phyloP scores from a whole-genome alignment of 768 basidiomycete species.

The Terana coerulea region DNA sequence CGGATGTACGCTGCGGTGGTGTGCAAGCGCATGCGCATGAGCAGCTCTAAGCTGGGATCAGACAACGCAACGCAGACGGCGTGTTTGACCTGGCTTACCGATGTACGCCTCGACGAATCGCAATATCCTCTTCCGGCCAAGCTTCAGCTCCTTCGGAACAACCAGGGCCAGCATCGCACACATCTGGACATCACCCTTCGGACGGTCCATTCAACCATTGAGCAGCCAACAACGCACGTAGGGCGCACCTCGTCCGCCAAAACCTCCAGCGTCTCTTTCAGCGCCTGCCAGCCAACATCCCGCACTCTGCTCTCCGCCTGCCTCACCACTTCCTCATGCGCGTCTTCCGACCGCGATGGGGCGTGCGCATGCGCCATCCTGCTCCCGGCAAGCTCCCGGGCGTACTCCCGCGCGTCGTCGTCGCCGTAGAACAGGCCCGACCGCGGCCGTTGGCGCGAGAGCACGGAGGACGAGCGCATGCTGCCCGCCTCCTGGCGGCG shows the following conservation, averaged over 20 bases:
- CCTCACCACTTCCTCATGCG: constrained; percentile 25
- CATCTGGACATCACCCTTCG: constrained; percentile 76
- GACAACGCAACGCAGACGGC: background rate
- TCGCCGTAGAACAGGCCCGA: constrained; percentile 21
- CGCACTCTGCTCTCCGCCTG: constrained; percentile 49
- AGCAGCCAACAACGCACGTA: background rate
- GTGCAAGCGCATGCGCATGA: constrained; percentile 59
- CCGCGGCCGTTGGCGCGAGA: constrained; percentile 3
- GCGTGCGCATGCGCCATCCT: background rate
- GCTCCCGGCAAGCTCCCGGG: background rate
- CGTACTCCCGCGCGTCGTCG: constrained; percentile 15
- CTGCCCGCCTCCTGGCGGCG: constrained; percentile 1
- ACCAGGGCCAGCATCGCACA: constrained; percentile 69
- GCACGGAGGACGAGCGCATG: background rate
- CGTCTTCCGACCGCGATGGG: background rate
- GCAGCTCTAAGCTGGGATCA: constrained; percentile 44
- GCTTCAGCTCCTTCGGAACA: constrained; percentile 51
- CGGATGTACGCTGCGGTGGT: constrained; percentile 72
- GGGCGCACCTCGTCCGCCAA: constrained; percentile 55
- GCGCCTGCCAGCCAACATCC: constrained; percentile 52
- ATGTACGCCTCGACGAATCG: constrained; percentile 71
- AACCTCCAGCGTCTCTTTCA: constrained; percentile 54
- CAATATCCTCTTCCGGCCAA: constrained; percentile 40
- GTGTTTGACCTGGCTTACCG: constrained; percentile 39
- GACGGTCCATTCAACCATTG: constrained; percentile 6